Conservation (phyloP, 2,329 filamentous ascomycete genomes). For the Microsporum canis region DNA sequence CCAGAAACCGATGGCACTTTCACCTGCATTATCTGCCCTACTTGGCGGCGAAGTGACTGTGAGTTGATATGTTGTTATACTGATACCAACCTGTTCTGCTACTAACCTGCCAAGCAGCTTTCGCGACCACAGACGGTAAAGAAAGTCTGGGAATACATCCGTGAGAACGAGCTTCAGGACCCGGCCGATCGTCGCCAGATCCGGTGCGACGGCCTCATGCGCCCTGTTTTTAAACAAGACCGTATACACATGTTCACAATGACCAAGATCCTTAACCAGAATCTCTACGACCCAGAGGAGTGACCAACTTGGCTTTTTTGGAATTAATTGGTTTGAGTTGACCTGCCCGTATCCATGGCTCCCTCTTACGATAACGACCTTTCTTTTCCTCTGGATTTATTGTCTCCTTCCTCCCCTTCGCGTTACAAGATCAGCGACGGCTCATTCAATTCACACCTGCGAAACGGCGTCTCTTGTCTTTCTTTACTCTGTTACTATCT, state of each 20-base stretch:
- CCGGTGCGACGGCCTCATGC: conserved; percentile 80
- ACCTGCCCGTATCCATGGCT: neutral
- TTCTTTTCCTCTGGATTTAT: neutral
- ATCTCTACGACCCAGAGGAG: conserved; percentile 60
- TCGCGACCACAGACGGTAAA: conserved; percentile 94
- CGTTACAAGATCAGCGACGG: neutral
- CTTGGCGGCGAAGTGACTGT: conserved; percentile 36
- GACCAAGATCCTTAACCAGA: conserved; percentile 89
- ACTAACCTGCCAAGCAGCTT: conserved; percentile 44
- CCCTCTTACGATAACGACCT: neutral
- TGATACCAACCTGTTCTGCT: neutral
- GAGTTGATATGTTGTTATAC: conserved; percentile 24
- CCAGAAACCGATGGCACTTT: conserved; percentile 39
- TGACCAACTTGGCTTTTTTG: neutral
- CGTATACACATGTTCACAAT: conserved; percentile 98
- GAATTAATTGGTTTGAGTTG: neutral
- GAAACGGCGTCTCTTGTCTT: neutral
- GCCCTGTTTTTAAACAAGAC: conserved; percentile 80
- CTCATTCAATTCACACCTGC: neutral
- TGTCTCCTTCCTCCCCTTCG: neutral
- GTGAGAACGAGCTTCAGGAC: conserved; percentile 76
- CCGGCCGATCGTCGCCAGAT: conserved; percentile 88
- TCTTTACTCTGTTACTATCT: neutral
- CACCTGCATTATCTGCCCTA: conserved; percentile 34
- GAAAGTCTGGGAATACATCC: conserved; percentile 92